These are phyloP conservation scores for Debaryomyces psychrophilus DNA, from an alignment of 1,139 yeast genomes.

Conservation along the genomic window DNA sequence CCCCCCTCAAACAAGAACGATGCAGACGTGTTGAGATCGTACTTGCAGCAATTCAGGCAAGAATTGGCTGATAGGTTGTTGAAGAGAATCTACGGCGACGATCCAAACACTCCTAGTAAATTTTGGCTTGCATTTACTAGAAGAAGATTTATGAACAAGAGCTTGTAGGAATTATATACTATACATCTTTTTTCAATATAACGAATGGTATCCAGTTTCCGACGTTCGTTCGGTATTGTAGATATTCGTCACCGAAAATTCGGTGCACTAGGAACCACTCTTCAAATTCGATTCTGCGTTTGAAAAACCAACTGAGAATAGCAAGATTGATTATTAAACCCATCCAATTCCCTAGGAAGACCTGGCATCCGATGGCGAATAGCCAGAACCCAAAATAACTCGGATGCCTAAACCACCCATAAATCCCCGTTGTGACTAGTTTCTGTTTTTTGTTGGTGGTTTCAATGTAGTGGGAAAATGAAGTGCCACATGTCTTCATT, in stretches of 20 bases:
- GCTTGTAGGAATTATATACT: slow-evolving; percentile 34
- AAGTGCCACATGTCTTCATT: slow-evolving; percentile 39
- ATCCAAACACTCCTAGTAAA: slow-evolving; percentile 61
- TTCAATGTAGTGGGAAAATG: slow-evolving; percentile 38
- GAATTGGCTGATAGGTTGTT: slow-evolving; percentile 84
- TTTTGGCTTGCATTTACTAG: slow-evolving; percentile 96
- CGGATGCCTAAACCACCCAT: slow-evolving; percentile 39
- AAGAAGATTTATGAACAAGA: slow-evolving; percentile 92
- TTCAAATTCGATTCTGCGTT: slow-evolving; percentile 39
- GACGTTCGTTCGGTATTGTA: slow-evolving; percentile 27
- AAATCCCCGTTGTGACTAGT: slow-evolving; percentile 39
- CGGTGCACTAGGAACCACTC: slow-evolving; percentile 35
- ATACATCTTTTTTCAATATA: slow-evolving; percentile 8
- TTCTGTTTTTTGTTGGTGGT: slow-evolving; percentile 13
- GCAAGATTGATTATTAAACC: slow-evolving; percentile 22
- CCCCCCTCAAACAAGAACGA: slow-evolving; percentile 78
- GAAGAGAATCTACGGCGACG: slow-evolving; percentile 67
- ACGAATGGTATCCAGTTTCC: slow-evolving; percentile 37
- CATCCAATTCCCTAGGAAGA: slow-evolving; percentile 30
- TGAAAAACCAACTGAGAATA: slow-evolving; percentile 34
- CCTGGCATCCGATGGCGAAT: slow-evolving; percentile 40
- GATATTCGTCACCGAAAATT: slow-evolving; percentile 34
- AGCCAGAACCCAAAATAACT: slow-evolving; percentile 47
- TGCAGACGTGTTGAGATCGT: slow-evolving; percentile 75
- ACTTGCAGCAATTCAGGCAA: slow-evolving; percentile 91